phyloP scores from a whole-genome alignment of 768 basidiomycete species.

The Tricholoma terreum region DNA sequence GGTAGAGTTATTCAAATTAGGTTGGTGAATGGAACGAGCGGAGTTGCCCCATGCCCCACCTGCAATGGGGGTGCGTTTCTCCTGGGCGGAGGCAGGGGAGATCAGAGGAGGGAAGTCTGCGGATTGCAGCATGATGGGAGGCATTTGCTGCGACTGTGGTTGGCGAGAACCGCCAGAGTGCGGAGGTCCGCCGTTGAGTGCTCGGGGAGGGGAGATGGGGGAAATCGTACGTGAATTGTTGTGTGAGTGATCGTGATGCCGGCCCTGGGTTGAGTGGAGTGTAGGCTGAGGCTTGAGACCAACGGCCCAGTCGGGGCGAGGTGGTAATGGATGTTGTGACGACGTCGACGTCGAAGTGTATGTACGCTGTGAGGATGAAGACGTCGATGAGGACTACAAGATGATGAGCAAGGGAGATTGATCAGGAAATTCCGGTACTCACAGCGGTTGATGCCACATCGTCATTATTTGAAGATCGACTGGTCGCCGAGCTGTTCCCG shows the following conservation, averaged over 20 bases:
- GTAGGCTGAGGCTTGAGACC: slow-evolving; percentile 77
- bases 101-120: slow-evolving; percentile 73
- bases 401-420: slow-evolving; percentile 8
- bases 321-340: slow-evolving; percentile 72
- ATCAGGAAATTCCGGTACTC: slow-evolving; percentile 31
- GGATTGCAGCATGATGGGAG: slow-evolving; percentile 40
- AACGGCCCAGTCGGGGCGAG: slow-evolving; percentile 88
- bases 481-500: slow-evolving; percentile 49
- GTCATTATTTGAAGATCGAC: slow-evolving; percentile 59
- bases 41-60: slow-evolving; percentile 73
- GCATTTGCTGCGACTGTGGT: slow-evolving; percentile 28
- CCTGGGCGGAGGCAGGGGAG: slow-evolving; percentile 37
- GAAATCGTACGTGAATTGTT: slow-evolving; percentile 39
- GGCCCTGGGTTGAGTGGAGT: slow-evolving; percentile 45
- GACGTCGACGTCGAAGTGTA: slow-evolving; percentile 75
- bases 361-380: slow-evolving; percentile 76
- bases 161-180: slow-evolving; percentile 26
- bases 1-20: slow-evolving; percentile 25
- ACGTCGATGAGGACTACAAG: slow-evolving; percentile 65
- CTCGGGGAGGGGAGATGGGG: slow-evolving; percentile 38
- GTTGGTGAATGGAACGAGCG: slow-evolving; percentile 49
- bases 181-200: slow-evolving; percentile 31
- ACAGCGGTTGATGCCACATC: slow-evolving; percentile 77
- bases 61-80: slow-evolving; percentile 52
- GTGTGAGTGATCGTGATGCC: slow-evolving; percentile 51